These are phyloP conservation scores for Aspergillus cavernicola DNA, from an alignment of 495 filamentous ascomycete species.

Conservation along the genomic window DNA sequence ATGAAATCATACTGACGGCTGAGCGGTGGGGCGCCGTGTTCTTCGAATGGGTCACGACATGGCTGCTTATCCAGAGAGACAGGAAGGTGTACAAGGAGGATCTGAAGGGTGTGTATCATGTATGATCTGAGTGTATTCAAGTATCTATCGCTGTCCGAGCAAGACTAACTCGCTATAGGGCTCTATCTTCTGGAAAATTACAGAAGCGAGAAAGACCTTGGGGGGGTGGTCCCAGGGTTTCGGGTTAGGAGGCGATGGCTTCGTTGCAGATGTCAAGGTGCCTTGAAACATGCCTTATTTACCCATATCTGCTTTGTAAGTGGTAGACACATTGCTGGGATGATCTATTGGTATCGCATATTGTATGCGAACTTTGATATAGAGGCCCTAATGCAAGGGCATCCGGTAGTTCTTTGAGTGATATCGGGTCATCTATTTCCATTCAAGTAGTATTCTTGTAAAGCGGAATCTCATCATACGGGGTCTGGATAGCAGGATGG, in stretches of 20 bases:
- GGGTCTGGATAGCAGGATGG: slow-evolving; percentile 1
- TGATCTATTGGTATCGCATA: no score
- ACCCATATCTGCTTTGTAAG: no score
- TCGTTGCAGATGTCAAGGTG: slow-evolving; percentile 10
- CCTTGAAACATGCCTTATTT: background rate
- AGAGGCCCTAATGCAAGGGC: no score
- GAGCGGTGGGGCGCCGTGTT: slow-evolving; percentile 7
- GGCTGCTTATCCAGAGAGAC: slow-evolving; percentile 46
- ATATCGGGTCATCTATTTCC: no score
- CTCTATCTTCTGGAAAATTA: slow-evolving; percentile 24
- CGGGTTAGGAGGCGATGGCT: slow-evolving; percentile 14
- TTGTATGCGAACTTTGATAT: no score
- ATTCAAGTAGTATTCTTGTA: slow-evolving; percentile 1
- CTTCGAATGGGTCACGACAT: slow-evolving; percentile 44
- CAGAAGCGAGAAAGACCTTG: slow-evolving; percentile 5
- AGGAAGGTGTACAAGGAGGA: slow-evolving; percentile 47
- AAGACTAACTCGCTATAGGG: slow-evolving; percentile 9
- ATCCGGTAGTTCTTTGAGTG: no score
- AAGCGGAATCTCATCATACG: slow-evolving; percentile 1
- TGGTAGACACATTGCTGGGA: background rate
- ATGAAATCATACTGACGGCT: background rate
- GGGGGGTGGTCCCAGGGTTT: slow-evolving; percentile 19
- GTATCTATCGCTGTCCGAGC: background rate
- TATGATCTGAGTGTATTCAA: slow-evolving; percentile 9
- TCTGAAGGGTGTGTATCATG: slow-evolving; percentile 38